phyloP scores from a whole-genome alignment of 352 stramenopile genomes.

The Phytopythium litorale region DNA sequence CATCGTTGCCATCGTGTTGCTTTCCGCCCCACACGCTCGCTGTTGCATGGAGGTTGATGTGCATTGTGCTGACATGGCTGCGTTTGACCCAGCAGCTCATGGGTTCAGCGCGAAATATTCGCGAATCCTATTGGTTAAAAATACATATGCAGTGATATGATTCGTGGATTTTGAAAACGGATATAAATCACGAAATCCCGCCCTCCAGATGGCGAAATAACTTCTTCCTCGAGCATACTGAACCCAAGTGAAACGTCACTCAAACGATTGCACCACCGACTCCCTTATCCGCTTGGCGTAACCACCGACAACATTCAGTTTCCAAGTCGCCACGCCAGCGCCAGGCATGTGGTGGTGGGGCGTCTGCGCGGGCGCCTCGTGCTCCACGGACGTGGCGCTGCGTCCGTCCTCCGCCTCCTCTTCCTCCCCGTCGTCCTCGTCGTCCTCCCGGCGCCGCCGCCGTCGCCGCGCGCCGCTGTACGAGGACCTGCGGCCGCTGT shows the following conservation, averaged over 20 bases:
- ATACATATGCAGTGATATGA: too few species aligned
- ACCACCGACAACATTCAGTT: not conserved
- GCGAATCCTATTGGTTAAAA: too few species aligned
- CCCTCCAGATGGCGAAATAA: too few species aligned
- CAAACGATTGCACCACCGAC: too few species aligned
- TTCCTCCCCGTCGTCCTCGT: not conserved
- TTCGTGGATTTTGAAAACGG: too few species aligned
- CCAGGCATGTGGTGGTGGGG: constrained; percentile 62
- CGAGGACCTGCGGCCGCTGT: constrained; percentile 44
- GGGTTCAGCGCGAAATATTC: too few species aligned
- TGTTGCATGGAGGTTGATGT: too few species aligned
- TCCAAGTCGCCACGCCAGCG: not conserved
- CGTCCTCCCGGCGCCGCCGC: not conserved
- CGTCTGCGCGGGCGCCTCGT: constrained; percentile 44
- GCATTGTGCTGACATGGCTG: too few species aligned
- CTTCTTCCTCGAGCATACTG: not conserved
- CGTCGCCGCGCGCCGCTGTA: constrained; percentile 27
- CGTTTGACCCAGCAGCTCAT: too few species aligned
- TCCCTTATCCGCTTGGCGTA: not conserved
- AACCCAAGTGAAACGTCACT: not conserved
- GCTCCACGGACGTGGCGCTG: constrained; percentile 36
- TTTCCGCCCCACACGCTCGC: too few species aligned
- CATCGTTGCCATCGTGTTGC: too few species aligned
- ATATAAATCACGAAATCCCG: too few species aligned
- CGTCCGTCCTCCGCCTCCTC: constrained; percentile 3